These are phyloP conservation scores for Margaritispora aquatica DNA, from an alignment of 495 filamentous ascomycete genomes.

Conservation along the genomic window DNA sequence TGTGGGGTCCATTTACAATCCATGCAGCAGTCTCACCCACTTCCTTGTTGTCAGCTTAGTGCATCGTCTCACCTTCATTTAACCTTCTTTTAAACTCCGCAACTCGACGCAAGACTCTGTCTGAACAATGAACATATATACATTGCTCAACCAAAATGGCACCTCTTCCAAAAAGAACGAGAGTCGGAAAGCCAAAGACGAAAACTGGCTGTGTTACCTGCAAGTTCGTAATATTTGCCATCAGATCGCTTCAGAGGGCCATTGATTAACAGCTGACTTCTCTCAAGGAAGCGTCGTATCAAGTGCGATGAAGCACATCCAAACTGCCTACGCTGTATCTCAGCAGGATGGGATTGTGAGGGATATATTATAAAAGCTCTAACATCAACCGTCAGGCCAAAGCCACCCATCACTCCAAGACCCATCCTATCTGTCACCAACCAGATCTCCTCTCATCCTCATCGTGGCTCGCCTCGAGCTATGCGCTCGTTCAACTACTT, in stretches of 20 bases:
- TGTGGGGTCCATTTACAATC: not conserved
- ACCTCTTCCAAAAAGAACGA: not conserved
- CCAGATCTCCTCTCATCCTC: not conserved
- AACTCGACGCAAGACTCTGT: no score
- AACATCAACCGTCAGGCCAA: not conserved
- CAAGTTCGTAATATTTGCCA: constrained; percentile 1
- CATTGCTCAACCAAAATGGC: not conserved
- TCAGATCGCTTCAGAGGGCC: not conserved
- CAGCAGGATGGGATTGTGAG: constrained; percentile 5
- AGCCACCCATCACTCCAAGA: not conserved
- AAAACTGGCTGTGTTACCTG: not conserved
- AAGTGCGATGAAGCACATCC: constrained; percentile 7
- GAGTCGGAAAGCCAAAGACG: not conserved
- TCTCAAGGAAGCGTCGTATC: not conserved
- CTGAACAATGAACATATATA: no score
- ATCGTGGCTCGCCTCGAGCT: not conserved
- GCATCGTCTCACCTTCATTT: not conserved
- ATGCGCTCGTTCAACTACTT: not conserved
- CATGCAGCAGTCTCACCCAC: not conserved
- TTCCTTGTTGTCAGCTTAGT: not conserved
- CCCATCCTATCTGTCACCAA: not conserved
- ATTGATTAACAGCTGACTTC: not conserved
- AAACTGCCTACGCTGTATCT: not conserved
- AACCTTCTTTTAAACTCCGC: not conserved
- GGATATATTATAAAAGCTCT: not conserved